Evolutionary conservation across 352 stramenopile species (phyloP).

Genomic region (Phytophthora uliginosa): DNA sequence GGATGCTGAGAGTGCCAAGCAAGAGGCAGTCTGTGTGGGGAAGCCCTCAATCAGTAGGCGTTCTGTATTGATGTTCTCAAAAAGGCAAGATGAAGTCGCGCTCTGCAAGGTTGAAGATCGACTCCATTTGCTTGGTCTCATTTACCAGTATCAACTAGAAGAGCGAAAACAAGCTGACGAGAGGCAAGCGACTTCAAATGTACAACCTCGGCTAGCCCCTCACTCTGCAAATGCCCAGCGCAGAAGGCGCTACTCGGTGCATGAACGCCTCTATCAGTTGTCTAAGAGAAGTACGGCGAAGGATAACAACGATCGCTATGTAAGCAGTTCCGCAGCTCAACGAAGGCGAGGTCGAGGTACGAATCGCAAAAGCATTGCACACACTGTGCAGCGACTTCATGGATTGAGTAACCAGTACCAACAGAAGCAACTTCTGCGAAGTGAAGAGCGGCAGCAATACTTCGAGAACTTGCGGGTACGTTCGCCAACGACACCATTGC

Average conservation of each 20-base stretch:
- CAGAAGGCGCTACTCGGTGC: conserved; percentile 26
- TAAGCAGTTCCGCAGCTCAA: neutral
- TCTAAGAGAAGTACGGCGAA: conserved; percentile 26
- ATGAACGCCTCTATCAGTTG: conserved; percentile 69
- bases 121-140: conserved; percentile 72
- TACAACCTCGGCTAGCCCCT: conserved; percentile 53
- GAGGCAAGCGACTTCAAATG: conserved; percentile 10
- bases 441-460: conserved; percentile 40
- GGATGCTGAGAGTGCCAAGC: conserved; percentile 38
- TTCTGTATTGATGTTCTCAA: conserved; percentile 44
- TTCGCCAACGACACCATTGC: neutral
- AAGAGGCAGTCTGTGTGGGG: conserved; percentile 39
- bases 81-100: conserved; percentile 60
- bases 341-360: conserved; percentile 16
- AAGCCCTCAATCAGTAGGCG: conserved; percentile 46
- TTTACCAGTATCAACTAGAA: conserved; percentile 79
- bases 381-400: conserved; percentile 46
- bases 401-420: conserved; percentile 52
- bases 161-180: conserved; percentile 44
- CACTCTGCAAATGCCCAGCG: conserved; percentile 62
- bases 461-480: conserved; percentile 51
- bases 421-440: conserved; percentile 47
- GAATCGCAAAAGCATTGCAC: neutral
- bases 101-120: conserved; percentile 77
- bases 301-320: conserved; percentile 9